phyloP scores from a whole-genome alignment of 768 basidiomycete species.

The Tubosaeta sp. region DNA sequence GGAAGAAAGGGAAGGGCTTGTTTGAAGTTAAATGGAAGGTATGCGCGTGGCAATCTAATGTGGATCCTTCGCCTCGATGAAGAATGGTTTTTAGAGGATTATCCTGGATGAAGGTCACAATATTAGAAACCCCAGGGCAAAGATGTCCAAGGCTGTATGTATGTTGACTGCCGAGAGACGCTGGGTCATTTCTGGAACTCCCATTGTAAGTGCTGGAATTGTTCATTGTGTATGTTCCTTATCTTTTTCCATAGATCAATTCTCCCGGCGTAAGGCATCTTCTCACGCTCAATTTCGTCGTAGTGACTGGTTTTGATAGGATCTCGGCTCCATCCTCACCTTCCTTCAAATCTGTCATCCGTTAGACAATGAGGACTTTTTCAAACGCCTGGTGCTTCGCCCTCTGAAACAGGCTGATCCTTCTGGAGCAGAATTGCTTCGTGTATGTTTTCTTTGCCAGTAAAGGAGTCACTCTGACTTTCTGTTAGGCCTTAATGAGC shows the following conservation, averaged over 20 bases:
- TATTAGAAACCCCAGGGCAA: slow-evolving; percentile 82
- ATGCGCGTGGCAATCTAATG: neutral
- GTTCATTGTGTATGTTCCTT: neutral
- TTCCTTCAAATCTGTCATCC: slow-evolving; percentile 87
- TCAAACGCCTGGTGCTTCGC: slow-evolving; percentile 71
- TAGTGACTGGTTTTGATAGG: slow-evolving; percentile 39
- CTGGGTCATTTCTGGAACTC: slow-evolving; percentile 82
- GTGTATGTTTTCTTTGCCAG: slow-evolving; percentile 39
- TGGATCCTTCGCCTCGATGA: neutral
- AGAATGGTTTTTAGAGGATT: slow-evolving; percentile 46
- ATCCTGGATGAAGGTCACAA: slow-evolving; percentile 88
- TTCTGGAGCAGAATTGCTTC: slow-evolving; percentile 63
- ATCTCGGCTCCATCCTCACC: slow-evolving; percentile 80
- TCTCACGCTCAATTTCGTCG: neutral
- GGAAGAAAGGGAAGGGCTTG: slow-evolving; percentile 52
- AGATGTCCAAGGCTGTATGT: slow-evolving; percentile 70
- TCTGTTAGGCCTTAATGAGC: slow-evolving; percentile 63
- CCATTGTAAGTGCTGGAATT: slow-evolving; percentile 59
- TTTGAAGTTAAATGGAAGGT: slow-evolving; percentile 84
- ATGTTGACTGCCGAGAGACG: slow-evolving; percentile 65
- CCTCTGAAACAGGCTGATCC: slow-evolving; percentile 70
- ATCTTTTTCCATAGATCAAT: slow-evolving; percentile 53
- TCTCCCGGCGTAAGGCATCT: slow-evolving; percentile 53
- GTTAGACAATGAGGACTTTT: slow-evolving; percentile 78
- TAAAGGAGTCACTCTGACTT: slow-evolving; percentile 2